Evolutionary conservation across 2,329 filamentous ascomycete species (phyloP).

Genomic region (Colletotrichum magnum): DNA sequence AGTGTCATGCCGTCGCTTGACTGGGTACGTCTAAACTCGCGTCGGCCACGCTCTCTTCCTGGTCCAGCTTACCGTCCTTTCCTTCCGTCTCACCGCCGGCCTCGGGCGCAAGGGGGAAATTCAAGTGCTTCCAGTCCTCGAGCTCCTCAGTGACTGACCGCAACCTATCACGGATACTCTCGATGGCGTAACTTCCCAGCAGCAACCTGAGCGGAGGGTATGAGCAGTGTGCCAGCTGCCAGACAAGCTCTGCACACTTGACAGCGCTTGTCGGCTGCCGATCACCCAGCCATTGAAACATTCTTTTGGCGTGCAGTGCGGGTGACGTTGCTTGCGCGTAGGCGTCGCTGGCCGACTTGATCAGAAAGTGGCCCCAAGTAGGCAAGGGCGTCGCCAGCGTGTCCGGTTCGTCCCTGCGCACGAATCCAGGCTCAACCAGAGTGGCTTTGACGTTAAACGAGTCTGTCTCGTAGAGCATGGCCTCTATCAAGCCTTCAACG

Average conservation of each 20-base stretch:
- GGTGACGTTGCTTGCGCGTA: conserved; percentile 86
- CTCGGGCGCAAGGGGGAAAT: conserved; percentile 70
- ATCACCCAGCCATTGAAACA: conserved; percentile 95
- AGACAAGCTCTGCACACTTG: conserved; percentile 92
- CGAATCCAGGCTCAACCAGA: conserved; percentile 90
- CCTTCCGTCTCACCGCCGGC: conserved; percentile 20
- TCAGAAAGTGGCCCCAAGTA: conserved; percentile 91
- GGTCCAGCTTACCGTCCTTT: conserved; percentile 31
- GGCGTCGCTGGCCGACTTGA: conserved; percentile 86
- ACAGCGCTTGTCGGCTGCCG: conserved; percentile 93
- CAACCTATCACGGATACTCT: conserved; percentile 92
- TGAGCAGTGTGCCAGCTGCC: conserved; percentile 95
- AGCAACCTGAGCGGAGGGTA: conserved; percentile 90
- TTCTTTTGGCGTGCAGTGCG: conserved; percentile 88
- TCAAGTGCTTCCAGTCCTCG: conserved; percentile 92
- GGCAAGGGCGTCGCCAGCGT: conserved; percentile 71
- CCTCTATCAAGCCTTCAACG: conserved; percentile 94
- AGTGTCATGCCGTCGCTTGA: conserved; percentile 5
- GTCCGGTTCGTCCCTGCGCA: conserved; percentile 86
- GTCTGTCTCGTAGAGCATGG: conserved; percentile 96
- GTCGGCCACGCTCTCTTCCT: conserved; percentile 31
- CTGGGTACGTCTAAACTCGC: conserved; percentile 20
- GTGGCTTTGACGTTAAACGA: conserved; percentile 93
- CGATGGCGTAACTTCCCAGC: conserved; percentile 94
- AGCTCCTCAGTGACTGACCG: conserved; percentile 94